Conservation (phyloP, 345 rosid genomes). For the Iberis pinnata region DNA sequence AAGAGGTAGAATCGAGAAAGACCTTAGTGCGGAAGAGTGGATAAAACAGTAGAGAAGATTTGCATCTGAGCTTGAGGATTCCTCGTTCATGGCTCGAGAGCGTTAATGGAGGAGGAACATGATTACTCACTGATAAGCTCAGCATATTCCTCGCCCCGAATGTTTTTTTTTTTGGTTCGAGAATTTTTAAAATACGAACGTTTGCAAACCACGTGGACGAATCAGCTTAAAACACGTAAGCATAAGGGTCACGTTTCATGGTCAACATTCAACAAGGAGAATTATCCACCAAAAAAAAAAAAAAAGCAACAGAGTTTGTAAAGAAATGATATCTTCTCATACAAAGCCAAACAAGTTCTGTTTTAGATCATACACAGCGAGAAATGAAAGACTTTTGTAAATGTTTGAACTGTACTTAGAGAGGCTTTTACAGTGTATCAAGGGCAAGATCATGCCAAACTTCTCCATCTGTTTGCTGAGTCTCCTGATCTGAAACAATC, state of each 20-base stretch:
- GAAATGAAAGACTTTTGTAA: background rate
- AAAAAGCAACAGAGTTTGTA: background rate
- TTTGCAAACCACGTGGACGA: slow-evolving; percentile 15
- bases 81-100: slow-evolving; percentile 19
- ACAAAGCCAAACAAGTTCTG: slow-evolving; percentile 2
- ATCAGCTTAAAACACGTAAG: background rate
- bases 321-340: slow-evolving; percentile 7
- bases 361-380: slow-evolving; percentile 6
- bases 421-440: slow-evolving; percentile 40
- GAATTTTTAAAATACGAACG: slow-evolving; percentile 16
- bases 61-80: slow-evolving; percentile 13
- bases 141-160: slow-evolving; percentile 17
- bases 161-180: background rate
- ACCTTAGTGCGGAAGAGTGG: background rate
- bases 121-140: slow-evolving; percentile 30
- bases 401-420: background rate
- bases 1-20: background rate
- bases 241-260: background rate
- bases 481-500: slow-evolving; percentile 57
- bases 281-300: background rate
- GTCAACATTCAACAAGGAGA: background rate
- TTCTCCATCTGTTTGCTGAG: slow-evolving; percentile 56
- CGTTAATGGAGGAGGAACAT: slow-evolving; percentile 31
- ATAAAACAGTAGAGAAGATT: slow-evolving; percentile 5
- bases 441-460: slow-evolving; percentile 84